A percentile compares a stretch with the other conserved stretches of the same genome.
These are phyloP conservation scores for Xylaria telfairii DNA, from an alignment of 495 filamentous ascomycete genomes.

Conservation along the genomic window DNA sequence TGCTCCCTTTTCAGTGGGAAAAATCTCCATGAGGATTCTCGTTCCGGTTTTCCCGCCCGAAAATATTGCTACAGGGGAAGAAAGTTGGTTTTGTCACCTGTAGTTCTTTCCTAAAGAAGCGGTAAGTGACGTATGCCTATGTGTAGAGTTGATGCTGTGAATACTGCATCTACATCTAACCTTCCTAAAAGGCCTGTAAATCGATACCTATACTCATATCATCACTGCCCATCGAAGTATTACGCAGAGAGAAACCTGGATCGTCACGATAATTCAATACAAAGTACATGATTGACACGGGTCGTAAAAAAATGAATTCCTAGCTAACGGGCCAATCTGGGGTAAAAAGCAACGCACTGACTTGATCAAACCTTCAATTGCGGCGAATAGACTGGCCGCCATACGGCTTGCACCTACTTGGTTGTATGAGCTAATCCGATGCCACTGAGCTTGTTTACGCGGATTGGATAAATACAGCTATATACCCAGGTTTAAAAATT, in stretches of 20 bases:
- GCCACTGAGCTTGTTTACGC: background rate
- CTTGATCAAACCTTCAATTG: constrained; percentile 3
- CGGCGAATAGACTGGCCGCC: constrained; percentile 3
- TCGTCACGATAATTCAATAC: background rate
- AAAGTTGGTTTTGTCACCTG: background rate
- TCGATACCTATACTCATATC: background rate
- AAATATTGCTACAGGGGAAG: constrained; percentile 7
- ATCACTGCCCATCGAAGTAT: background rate
- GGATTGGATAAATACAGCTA: constrained; percentile 8
- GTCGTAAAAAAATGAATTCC: constrained; percentile 10
- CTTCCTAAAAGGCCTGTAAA: background rate
- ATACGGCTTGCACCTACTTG: background rate
- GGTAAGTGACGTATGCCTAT: background rate
- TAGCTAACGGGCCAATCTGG: background rate
- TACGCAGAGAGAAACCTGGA: background rate
- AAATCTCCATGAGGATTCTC: background rate
- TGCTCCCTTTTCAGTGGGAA: no score
- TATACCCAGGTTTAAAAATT: constrained; percentile 3
- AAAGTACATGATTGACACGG: background rate
- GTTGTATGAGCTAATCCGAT: background rate
- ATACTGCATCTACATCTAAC: background rate
- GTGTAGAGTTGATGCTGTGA: background rate
- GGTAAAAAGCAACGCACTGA: constrained; percentile 10
- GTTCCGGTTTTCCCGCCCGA: background rate
- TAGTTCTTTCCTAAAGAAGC: background rate